phyloP scores from a whole-genome alignment of 192 early-diverging fungal genomes.

The Allomyces javanicus region DNA sequence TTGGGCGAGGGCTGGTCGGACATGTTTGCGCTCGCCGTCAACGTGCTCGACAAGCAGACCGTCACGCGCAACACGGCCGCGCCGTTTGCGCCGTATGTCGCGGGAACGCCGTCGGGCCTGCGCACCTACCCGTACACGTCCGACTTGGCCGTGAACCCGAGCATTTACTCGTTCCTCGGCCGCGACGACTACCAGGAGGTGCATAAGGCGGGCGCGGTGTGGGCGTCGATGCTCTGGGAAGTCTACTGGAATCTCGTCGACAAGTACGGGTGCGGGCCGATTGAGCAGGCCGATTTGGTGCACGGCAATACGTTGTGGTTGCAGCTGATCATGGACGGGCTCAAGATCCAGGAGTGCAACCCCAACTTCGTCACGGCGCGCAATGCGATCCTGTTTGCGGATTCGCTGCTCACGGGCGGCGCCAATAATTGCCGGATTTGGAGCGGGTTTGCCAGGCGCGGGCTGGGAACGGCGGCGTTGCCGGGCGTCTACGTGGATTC shows the following conservation, averaged over 20 bases:
- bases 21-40: constrained; percentile 48
- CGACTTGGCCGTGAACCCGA: constrained; percentile 47
- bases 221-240: constrained; percentile 86
- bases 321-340: constrained; percentile 26
- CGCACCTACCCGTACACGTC: constrained; percentile 62
- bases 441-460: constrained; percentile 44
- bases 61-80: constrained; percentile 28
- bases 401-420: constrained; percentile 21
- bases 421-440: constrained; percentile 30
- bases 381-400: constrained; percentile 38
- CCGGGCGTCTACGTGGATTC: background rate
- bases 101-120: constrained; percentile 16
- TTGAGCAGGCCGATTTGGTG: constrained; percentile 18
- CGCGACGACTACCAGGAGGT: constrained; percentile 71
- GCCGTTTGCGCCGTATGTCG: constrained; percentile 65
- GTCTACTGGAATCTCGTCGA: constrained; percentile 56
- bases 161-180: constrained; percentile 53
- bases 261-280: constrained; percentile 16
- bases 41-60: constrained; percentile 37
- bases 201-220: constrained; percentile 79
- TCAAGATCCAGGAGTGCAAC: constrained; percentile 42
- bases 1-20: constrained; percentile 96
- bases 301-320: constrained; percentile 27
- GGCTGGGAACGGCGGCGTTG: constrained; percentile 42
- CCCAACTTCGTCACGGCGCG: constrained; percentile 40